A percentile compares a stretch with the other conserved stretches of the same genome.
These are phyloP conservation scores for Microdochium bolleyi DNA, from an alignment of 2,329 filamentous ascomycete genomes.

Conservation along the genomic window DNA sequence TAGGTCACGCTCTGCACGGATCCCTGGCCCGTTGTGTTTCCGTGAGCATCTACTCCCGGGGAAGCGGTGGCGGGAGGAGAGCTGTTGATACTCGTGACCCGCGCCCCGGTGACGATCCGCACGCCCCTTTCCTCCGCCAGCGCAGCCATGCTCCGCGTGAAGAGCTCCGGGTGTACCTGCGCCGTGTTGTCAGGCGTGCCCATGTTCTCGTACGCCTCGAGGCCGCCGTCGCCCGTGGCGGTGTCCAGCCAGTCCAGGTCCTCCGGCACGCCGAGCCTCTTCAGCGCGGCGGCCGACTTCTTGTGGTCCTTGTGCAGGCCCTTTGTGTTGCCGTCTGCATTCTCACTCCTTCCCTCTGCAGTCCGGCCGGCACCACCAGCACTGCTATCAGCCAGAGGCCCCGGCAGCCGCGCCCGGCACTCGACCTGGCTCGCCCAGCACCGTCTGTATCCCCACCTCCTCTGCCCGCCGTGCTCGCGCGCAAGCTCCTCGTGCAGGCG, in stretches of 20 bases:
- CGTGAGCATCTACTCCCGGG: conserved; percentile 2
- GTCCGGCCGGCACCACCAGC: background rate
- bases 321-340: conserved; percentile 2
- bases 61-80: no score
- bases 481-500: conserved; percentile 61
- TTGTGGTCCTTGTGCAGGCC: conserved; percentile 8
- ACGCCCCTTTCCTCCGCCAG: conserved; percentile 56
- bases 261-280: conserved; percentile 28
- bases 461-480: conserved; percentile 56
- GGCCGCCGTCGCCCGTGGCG: conserved; percentile 32
- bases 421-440: conserved; percentile 23
- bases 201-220: conserved; percentile 23
- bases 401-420: conserved; percentile 17
- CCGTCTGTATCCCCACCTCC: conserved; percentile 62
- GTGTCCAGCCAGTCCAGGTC: conserved; percentile 64
- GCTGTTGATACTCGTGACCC: conserved; percentile 17
- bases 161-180: conserved; percentile 71
- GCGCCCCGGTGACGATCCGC: conserved; percentile 34
- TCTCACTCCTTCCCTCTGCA: conserved; percentile 1
- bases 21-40: background rate
- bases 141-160: conserved; percentile 64
- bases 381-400: conserved; percentile 2
- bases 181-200: conserved; percentile 54
- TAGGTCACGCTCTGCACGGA: conserved; percentile 20
- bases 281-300: conserved; percentile 13